Conservation (phyloP, 257 asterid genomes). For the Plantago ovata region DNA sequence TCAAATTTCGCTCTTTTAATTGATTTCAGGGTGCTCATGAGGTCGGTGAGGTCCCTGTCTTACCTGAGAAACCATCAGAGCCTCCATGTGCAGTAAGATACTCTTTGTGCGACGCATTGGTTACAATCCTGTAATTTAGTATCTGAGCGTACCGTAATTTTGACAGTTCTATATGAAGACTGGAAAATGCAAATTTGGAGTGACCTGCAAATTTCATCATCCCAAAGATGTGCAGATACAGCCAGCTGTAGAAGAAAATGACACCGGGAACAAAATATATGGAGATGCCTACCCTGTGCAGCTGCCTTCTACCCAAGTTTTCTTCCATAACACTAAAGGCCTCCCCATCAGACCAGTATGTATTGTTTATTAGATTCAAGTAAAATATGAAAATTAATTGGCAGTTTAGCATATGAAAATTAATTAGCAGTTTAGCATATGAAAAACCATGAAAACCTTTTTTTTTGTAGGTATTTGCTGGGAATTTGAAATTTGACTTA, state of each 20-base stretch:
- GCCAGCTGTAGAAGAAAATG: constrained; percentile 42
- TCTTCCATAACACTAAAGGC: constrained; percentile 81
- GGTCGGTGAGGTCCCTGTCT: constrained; percentile 36
- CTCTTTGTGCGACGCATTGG: constrained; percentile 23
- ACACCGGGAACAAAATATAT: constrained; percentile 27
- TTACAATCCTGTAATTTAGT: constrained; percentile 13
- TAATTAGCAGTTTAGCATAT: constrained; percentile 4
- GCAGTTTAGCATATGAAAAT: background rate
- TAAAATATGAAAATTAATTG: constrained; percentile 14
- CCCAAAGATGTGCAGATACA: constrained; percentile 71
- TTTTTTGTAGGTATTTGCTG: background rate
- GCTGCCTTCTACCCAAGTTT: constrained; percentile 51
- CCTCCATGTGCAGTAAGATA: constrained; percentile 84
- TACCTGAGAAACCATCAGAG: constrained; percentile 96
- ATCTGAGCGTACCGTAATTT: constrained; percentile 19
- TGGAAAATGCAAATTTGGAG: constrained; percentile 85
- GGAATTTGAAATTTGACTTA: background rate
- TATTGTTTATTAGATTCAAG: constrained; percentile 17
- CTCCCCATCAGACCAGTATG: constrained; percentile 90
- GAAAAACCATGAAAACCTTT: too few relatives aligned
- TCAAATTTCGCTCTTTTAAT: background rate
- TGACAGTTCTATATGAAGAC: constrained; percentile 96
- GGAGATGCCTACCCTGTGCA: constrained; percentile 49
- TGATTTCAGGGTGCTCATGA: constrained; percentile 55
- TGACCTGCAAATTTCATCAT: constrained; percentile 90